Evolutionary conservation across 768 basidiomycete genomes (phyloP).

Genomic region (Lepiota venenata): DNA sequence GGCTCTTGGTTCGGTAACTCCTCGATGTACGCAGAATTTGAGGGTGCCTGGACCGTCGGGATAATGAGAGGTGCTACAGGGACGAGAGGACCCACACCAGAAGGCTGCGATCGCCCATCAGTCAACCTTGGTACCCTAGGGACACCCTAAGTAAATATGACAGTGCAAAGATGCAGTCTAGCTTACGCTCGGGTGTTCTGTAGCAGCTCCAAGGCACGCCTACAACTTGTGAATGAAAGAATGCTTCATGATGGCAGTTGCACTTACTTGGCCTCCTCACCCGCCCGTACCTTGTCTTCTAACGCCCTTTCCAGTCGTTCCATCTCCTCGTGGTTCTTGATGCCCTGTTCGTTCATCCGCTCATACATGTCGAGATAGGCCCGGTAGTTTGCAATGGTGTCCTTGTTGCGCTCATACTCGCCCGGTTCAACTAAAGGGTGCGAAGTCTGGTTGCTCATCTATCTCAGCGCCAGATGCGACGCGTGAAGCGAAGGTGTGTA

Average conservation of each 20-base stretch:
- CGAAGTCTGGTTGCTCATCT: constrained; percentile 2
- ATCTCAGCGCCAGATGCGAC: background rate
- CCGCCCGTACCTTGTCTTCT: constrained; percentile 31
- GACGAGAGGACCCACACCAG: background rate
- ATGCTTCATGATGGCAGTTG: background rate
- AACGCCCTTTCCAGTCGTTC: constrained; percentile 16
- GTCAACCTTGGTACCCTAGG: background rate
- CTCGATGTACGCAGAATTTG: constrained; percentile 8
- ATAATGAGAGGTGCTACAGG: background rate
- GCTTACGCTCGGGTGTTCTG: background rate
- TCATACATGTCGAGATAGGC: constrained; percentile 30
- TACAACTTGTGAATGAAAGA: background rate
- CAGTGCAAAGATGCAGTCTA: background rate
- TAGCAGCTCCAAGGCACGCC: constrained; percentile 1
- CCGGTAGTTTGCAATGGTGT: constrained; percentile 12
- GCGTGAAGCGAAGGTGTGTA: background rate
- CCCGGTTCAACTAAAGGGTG: constrained; percentile 5
- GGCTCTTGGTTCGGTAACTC: constrained; percentile 12
- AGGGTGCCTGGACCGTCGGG: background rate
- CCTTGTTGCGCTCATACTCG: constrained; percentile 13
- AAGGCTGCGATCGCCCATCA: background rate
- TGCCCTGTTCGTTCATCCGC: constrained; percentile 38
- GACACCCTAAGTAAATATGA: background rate
- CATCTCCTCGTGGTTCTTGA: constrained; percentile 23
- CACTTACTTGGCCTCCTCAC: constrained; percentile 40